phyloP scores from a whole-genome alignment of 2,329 filamentous ascomycete genomes.

The Cytospora mali region DNA sequence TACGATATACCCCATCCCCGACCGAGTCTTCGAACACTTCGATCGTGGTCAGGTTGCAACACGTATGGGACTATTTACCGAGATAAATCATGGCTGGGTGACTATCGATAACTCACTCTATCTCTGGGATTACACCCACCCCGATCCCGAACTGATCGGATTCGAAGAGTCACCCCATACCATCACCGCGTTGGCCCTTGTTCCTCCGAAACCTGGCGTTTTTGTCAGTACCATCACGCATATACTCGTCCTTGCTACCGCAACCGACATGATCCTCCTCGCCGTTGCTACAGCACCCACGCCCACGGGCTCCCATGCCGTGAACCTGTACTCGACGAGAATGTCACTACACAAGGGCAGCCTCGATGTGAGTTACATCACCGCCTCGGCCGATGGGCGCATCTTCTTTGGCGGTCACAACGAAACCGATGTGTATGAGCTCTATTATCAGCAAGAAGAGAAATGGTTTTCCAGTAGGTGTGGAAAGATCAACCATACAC shows the following conservation, averaged over 20 bases:
- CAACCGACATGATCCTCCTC: constrained; percentile 81
- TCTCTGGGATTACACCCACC: constrained; percentile 94
- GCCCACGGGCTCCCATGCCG: constrained; percentile 68
- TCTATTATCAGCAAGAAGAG: constrained; percentile 96
- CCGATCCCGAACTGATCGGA: constrained; percentile 88
- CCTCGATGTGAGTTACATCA: constrained; percentile 75
- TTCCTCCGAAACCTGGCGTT: constrained; percentile 81
- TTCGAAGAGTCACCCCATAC: constrained; percentile 87
- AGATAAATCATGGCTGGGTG: constrained; percentile 94
- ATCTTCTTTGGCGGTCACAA: constrained; percentile 87
- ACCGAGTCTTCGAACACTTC: constrained; percentile 89
- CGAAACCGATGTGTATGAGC: constrained; percentile 88
- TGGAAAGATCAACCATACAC: constrained; percentile 86
- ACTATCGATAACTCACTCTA: constrained; percentile 95
- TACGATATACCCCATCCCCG: constrained; percentile 86
- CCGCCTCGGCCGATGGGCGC: constrained; percentile 79
- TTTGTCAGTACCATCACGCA: constrained; percentile 86
- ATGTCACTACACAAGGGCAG: constrained; percentile 80
- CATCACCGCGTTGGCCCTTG: constrained; percentile 88
- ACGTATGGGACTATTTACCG: constrained; percentile 93
- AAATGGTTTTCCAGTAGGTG: constrained; percentile 92
- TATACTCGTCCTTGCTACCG: constrained; percentile 86
- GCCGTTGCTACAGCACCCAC: constrained; percentile 73
- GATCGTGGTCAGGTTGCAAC: constrained; percentile 85
- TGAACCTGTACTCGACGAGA: constrained; percentile 84